Evolutionary conservation across 768 basidiomycete species (phyloP).

Genomic region (Terana coerulea): DNA sequence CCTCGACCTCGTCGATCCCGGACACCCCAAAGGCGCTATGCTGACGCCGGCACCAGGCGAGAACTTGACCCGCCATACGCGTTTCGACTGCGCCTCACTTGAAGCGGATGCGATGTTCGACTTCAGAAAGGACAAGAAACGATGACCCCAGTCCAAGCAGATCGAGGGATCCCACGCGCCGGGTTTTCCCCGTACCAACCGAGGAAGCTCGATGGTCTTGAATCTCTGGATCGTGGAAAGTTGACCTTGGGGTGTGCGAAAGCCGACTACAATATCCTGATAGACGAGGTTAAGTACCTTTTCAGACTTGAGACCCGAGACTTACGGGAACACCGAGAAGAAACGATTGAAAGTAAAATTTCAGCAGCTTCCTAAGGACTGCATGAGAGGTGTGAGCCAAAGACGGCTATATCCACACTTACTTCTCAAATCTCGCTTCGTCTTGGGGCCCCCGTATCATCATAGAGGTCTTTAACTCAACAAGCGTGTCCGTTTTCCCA

Average conservation of each 20-base stretch:
- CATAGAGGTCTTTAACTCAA: slow-evolving; percentile 87
- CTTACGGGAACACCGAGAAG: slow-evolving; percentile 86
- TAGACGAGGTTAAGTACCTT: background rate
- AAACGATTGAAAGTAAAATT: slow-evolving; percentile 90
- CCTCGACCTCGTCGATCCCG: slow-evolving; percentile 55
- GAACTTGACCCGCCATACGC: slow-evolving; percentile 73
- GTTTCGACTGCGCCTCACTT: slow-evolving; percentile 21
- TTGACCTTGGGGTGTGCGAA: slow-evolving; percentile 74
- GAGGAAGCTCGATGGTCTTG: slow-evolving; percentile 76
- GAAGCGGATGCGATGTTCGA: slow-evolving; percentile 10
- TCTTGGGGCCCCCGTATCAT: slow-evolving; percentile 61
- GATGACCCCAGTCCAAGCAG: slow-evolving; percentile 72
- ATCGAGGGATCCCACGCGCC: slow-evolving; percentile 73
- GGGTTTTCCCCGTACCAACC: slow-evolving; percentile 69
- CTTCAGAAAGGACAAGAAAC: slow-evolving; percentile 53
- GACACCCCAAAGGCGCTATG: slow-evolving; percentile 43
- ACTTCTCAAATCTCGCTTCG: slow-evolving; percentile 79
- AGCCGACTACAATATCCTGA: slow-evolving; percentile 84
- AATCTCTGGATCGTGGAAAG: slow-evolving; percentile 66
- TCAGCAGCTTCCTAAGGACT: slow-evolving; percentile 73
- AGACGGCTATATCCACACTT: slow-evolving; percentile 18
- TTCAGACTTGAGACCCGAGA: background rate
- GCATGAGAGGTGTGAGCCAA: slow-evolving; percentile 7
- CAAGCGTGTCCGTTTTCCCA: slow-evolving; percentile 61
- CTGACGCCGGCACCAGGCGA: slow-evolving; percentile 54